Conservation (phyloP, 345 rosid genomes). For the Eutrema yunnanense region DNA sequence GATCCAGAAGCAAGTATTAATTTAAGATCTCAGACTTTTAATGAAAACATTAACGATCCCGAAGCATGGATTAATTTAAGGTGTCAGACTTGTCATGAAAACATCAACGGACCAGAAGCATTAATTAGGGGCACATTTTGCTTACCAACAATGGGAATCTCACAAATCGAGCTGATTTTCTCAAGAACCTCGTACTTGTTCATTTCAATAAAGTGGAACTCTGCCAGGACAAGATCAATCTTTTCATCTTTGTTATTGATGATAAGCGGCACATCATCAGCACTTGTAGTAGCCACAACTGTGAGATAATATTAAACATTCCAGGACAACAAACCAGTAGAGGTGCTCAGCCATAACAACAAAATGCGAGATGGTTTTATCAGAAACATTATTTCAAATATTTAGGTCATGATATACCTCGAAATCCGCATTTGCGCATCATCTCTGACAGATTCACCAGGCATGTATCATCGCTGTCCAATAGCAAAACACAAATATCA, state of each 20-base stretch:
- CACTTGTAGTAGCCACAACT: conserved; percentile 42
- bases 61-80: background rate
- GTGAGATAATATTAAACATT: background rate
- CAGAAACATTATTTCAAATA: background rate
- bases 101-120: background rate
- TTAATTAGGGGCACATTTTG: background rate
- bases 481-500: conserved; percentile 32
- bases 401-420: conserved; percentile 30
- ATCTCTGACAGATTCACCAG: conserved; percentile 35
- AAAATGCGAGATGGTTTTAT: background rate
- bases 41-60: background rate
- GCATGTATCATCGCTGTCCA: conserved; percentile 37
- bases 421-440: conserved; percentile 37
- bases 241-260: conserved; percentile 22
- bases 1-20: background rate
- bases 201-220: conserved; percentile 42
- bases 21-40: background rate
- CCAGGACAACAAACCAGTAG: background rate
- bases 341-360: background rate
- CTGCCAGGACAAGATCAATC: conserved; percentile 44
- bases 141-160: conserved; percentile 45
- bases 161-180: conserved; percentile 24
- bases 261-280: conserved; percentile 34
- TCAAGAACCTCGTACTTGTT: conserved; percentile 46
- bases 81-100: background rate